Conservation (phyloP, 768 basidiomycete genomes). For the Psilocybe subaeruginosa region DNA sequence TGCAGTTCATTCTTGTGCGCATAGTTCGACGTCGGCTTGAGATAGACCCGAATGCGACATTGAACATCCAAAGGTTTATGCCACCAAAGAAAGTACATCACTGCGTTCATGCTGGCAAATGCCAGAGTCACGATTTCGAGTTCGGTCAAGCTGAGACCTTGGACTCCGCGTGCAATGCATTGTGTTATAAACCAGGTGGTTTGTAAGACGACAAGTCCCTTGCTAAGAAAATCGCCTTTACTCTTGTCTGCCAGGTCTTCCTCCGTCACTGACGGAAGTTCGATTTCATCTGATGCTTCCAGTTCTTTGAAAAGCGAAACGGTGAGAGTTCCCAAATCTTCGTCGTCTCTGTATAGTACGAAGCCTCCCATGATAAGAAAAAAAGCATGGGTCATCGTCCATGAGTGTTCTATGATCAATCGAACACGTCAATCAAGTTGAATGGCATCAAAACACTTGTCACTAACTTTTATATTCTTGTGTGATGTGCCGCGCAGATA, state of each 20-base stretch:
- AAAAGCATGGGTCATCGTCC: conserved; percentile 16
- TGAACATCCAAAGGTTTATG: conserved; percentile 35
- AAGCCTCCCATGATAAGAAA: conserved; percentile 13
- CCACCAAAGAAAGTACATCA: conserved; percentile 37
- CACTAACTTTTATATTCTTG: conserved; percentile 7
- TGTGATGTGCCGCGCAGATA: conserved; percentile 12
- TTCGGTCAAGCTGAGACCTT: conserved; percentile 30
- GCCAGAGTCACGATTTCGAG: conserved; percentile 39
- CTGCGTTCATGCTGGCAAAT: conserved; percentile 29
- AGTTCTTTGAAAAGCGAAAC: conserved; percentile 9
- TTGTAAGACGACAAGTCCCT: conserved; percentile 32
- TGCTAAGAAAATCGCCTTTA: conserved; percentile 35
- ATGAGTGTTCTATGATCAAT: background rate
- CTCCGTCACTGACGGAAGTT: conserved; percentile 12
- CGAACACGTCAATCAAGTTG: background rate
- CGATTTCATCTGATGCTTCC: conserved; percentile 4
- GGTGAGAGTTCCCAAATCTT: conserved; percentile 1
- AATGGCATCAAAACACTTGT: background rate
- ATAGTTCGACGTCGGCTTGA: background rate
- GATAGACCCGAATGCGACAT: conserved; percentile 1
- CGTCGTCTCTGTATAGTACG: background rate
- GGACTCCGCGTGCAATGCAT: conserved; percentile 23
- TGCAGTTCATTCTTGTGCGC: background rate
- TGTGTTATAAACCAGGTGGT: conserved; percentile 35
- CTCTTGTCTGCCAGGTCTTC: conserved; percentile 22